Evolutionary conservation across 805 yeast genomes (phyloP).

Genomic region (Kuraishia floccosa): DNA sequence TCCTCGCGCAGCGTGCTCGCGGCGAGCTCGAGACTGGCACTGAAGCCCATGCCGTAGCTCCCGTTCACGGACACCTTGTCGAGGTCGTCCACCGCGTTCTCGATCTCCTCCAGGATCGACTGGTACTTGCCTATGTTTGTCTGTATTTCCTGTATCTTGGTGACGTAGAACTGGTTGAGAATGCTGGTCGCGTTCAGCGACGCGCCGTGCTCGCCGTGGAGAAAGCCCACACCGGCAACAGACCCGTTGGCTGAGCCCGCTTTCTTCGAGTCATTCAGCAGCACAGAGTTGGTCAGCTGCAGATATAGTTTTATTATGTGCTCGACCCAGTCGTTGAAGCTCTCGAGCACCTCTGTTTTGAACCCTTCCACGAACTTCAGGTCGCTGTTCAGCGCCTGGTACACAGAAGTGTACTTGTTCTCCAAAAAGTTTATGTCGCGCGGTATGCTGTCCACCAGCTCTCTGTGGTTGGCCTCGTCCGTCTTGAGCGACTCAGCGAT

Average conservation of each 20-base stretch:
- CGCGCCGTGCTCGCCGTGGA: conserved; percentile 23
- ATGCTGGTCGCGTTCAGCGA: conserved; percentile 42
- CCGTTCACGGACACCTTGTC: conserved; percentile 36
- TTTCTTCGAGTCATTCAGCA: conserved; percentile 8
- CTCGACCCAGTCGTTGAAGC: conserved; percentile 26
- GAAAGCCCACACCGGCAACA: conserved; percentile 32
- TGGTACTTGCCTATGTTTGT: conserved; percentile 38
- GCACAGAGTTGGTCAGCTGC: conserved; percentile 22
- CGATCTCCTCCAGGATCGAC: conserved; percentile 40
- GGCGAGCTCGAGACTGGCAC: conserved; percentile 33
- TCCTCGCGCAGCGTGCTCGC: conserved; percentile 54
- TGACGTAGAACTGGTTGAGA: conserved; percentile 37
- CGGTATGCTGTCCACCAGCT: conserved; percentile 59
- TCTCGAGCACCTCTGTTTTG: conserved; percentile 24
- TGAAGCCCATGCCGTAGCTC: conserved; percentile 5
- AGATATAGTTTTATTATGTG: conserved; percentile 21
- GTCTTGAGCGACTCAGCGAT: conserved; percentile 59
- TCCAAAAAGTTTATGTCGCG: conserved; percentile 56
- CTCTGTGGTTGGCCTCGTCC: conserved; percentile 50
- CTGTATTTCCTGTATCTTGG: conserved; percentile 27
- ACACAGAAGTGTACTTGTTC: conserved; percentile 49
- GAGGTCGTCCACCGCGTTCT: conserved; percentile 50
- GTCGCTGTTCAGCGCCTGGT: conserved; percentile 47
- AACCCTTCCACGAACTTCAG: conserved; percentile 31
- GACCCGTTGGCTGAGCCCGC: conserved; percentile 20